Conservation (phyloP, 2,329 filamentous ascomycete species). For the Drechslerella coelobrocha region DNA sequence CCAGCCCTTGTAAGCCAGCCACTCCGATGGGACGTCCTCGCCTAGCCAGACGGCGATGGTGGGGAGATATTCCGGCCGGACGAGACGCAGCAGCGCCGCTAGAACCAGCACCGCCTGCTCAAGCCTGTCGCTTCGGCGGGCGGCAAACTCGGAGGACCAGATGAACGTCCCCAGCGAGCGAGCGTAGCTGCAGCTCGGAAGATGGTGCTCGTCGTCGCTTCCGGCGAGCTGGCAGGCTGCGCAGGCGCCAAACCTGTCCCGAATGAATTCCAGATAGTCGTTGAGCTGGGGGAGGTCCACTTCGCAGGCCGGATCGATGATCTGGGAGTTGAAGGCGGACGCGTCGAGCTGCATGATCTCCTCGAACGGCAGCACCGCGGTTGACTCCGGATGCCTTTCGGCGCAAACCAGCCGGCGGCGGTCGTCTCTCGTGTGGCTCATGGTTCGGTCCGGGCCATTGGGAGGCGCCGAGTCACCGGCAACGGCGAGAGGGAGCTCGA, state of each 20-base stretch:
- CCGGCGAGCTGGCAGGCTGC: background rate
- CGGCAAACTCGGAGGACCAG: background rate
- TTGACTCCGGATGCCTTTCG: background rate
- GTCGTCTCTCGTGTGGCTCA: background rate
- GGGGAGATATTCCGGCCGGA: background rate
- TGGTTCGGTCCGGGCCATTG: background rate
- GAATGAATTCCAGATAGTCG: background rate
- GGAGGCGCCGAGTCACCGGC: background rate
- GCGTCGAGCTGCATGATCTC: background rate
- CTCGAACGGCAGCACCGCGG: background rate
- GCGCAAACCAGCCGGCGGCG: background rate
- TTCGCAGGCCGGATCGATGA: background rate
- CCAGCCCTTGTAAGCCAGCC: background rate
- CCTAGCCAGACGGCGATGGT: background rate
- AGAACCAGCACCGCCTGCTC: slow-evolving; percentile 1
- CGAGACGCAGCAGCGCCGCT: background rate
- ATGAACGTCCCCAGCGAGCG: background rate
- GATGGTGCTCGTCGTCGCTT: background rate
- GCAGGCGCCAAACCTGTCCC: background rate
- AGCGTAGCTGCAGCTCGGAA: background rate
- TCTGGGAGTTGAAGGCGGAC: background rate
- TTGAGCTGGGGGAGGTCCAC: background rate
- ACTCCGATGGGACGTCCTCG: background rate
- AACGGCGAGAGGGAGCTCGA: background rate
- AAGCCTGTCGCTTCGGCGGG: background rate